Evolutionary conservation across 2,329 filamentous ascomycete genomes (phyloP), one percentile per base, ranked within the genome.

Genomic region (Didymella pinodella): DNA sequence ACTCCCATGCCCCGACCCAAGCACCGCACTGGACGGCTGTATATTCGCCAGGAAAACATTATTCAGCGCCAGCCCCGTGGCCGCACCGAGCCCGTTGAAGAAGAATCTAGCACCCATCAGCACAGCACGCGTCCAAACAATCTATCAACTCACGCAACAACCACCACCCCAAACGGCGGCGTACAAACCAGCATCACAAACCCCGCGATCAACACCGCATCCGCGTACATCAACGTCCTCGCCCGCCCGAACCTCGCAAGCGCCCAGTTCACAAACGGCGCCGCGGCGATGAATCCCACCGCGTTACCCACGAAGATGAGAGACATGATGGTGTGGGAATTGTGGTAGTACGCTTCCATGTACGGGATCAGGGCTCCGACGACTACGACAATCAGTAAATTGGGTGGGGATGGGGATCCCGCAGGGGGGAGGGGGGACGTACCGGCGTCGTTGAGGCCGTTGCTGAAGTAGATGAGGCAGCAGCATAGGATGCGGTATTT

Each of bases 281-380:
- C 91, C 1, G 90, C 89, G 12, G 84, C 75, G 69, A 96, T 88
- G 78, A 92, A 96, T 16, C 92, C 92, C 4, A 89, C 64, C 0
- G 92, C 91, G 66, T 91, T 91, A 44, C 88, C 86, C 29, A 95
- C 85, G 79, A 95, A 96, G 69, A 96, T 91, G 36, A 94, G 80
- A 2, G 92, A 94, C 2, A 95, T 90, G 8, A 92, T 78, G 2
- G 88, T 89, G 73, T 95, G 94, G 41, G 88, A 89, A 55, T 95
- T 91, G 57, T 82, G 65, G 71, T 94, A 96, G 68, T 90, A 86
- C 74, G 79, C 82, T 73, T 94, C 90, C 75, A 96, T 90, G 70
- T 92, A 92, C 0, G 92, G 91, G 65, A 96, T 90, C 57, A 95
- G 72, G 11, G 91, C 90, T 70, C 92, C 92, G 1, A 91, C 86